These are phyloP conservation scores for Pulveroboletus sp. DNA, from an alignment of 768 basidiomycete genomes.

Conservation along the genomic window DNA sequence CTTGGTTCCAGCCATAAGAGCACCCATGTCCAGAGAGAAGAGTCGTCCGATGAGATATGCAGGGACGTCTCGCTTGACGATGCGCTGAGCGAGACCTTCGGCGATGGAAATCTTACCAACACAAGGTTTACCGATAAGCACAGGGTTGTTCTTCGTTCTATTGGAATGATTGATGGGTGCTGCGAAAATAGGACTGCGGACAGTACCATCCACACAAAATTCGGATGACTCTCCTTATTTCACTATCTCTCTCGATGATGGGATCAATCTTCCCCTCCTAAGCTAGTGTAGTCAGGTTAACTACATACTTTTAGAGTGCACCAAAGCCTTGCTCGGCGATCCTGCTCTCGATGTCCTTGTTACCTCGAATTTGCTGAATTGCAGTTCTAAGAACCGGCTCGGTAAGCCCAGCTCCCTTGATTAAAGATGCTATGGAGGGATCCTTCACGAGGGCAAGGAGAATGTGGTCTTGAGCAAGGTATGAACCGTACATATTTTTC, in stretches of 20 bases:
- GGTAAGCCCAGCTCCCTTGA: conserved; percentile 74
- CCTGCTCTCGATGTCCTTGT: conserved; percentile 78
- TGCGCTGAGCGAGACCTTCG: conserved; percentile 93
- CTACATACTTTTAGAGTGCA: conserved; percentile 82
- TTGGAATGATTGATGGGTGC: conserved; percentile 7
- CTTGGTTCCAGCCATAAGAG: conserved; percentile 88
- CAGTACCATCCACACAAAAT: conserved; percentile 71
- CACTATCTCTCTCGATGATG: conserved; percentile 89
- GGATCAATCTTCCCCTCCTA: conserved; percentile 95
- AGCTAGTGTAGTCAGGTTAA: conserved; percentile 82
- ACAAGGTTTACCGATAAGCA: conserved; percentile 91
- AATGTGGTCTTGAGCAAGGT: conserved; percentile 90
- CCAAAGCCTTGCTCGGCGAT: conserved; percentile 92
- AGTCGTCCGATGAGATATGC: conserved; percentile 66
- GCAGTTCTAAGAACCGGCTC: conserved; percentile 71
- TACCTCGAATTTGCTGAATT: conserved; percentile 75
- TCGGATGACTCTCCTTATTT: conserved; percentile 80
- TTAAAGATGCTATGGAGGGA: conserved; percentile 52
- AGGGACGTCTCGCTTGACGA: conserved; percentile 90
- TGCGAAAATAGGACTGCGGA: not conserved
- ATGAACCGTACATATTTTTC: conserved; percentile 85
- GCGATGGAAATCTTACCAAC: conserved; percentile 95
- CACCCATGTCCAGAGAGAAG: conserved; percentile 90
- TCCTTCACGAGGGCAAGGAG: conserved; percentile 83
- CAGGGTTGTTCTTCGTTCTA: conserved; percentile 96